Percentiles rank a stretch among this genome's conserved stretches.
phyloP scores from a whole-genome alignment of 805 yeast species.

The Nakazawaea sp. region DNA sequence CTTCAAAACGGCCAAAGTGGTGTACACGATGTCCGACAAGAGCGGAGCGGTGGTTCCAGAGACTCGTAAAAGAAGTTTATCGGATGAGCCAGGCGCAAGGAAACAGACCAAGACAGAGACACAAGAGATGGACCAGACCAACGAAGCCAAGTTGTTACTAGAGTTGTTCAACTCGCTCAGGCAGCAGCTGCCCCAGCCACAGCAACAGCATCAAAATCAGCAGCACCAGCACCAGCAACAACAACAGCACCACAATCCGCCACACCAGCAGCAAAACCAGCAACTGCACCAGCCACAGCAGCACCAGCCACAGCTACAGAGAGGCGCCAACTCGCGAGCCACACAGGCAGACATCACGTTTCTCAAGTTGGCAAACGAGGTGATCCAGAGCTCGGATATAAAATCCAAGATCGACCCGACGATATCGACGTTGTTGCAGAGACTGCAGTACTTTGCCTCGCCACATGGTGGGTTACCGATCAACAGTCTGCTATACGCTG shows the following conservation, averaged over 20 bases:
- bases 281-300: neutral
- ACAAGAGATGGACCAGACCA: constrained; percentile 6
- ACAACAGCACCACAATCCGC: neutral
- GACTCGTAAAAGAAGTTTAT: no score
- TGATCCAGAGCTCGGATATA: constrained; percentile 45
- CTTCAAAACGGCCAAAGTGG: no score
- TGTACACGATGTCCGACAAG: no score
- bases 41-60: no score
- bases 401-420: constrained; percentile 53
- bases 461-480: constrained; percentile 50
- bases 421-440: constrained; percentile 46
- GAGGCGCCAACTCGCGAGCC: neutral
- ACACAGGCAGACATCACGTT: constrained; percentile 48
- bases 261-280: neutral
- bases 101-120: no score
- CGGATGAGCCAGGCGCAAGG: no score
- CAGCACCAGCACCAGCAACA: neutral
- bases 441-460: constrained; percentile 52
- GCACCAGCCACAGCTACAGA: neutral
- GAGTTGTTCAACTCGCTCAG: constrained; percentile 7
- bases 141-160: constrained; percentile 8
- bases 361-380: constrained; percentile 55
- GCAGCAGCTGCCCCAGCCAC: neutral
- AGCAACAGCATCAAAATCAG: neutral
- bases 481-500: neutral